phyloP scores from a whole-genome alignment of 2,329 filamentous ascomycete genomes.

The Fusarium foetens region DNA sequence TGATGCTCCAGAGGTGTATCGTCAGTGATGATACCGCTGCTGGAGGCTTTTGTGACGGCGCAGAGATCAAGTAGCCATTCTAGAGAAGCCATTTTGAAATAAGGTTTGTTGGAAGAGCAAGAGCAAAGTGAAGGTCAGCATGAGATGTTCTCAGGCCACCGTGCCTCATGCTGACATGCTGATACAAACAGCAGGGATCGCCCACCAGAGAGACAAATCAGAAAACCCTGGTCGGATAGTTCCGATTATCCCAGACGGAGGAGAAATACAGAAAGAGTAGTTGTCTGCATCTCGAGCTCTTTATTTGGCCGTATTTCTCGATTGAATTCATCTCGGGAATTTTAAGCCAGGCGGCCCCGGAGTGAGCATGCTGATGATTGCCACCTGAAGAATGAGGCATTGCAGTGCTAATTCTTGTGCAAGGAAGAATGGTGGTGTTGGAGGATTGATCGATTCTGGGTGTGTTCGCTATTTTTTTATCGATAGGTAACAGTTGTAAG shows the following conservation, averaged over 20 bases:
- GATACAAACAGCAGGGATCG: not conserved
- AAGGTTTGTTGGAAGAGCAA: accelerated
- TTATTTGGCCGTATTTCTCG: not conserved
- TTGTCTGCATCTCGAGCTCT: accelerated
- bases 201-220: not conserved
- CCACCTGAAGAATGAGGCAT: not conserved
- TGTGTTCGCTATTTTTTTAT: accelerated
- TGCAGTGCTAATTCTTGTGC: not conserved
- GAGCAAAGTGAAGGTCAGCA: not conserved
- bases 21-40: not conserved
- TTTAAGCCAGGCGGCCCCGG: accelerated
- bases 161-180: not conserved
- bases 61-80: not conserved
- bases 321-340: accelerated
- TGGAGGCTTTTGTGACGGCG: not conserved
- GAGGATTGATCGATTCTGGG: not conserved
- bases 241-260: not conserved
- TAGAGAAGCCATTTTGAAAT: not conserved
- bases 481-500: accelerated
- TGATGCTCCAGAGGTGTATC: not conserved
- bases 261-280: accelerated
- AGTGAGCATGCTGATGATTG: not conserved
- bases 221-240: too few relatives aligned
- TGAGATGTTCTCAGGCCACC: not conserved
- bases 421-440: not conserved